Base-by-base conservation (phyloP, 179 eudicot species). In the Monotropa hypopitys region DNA sequence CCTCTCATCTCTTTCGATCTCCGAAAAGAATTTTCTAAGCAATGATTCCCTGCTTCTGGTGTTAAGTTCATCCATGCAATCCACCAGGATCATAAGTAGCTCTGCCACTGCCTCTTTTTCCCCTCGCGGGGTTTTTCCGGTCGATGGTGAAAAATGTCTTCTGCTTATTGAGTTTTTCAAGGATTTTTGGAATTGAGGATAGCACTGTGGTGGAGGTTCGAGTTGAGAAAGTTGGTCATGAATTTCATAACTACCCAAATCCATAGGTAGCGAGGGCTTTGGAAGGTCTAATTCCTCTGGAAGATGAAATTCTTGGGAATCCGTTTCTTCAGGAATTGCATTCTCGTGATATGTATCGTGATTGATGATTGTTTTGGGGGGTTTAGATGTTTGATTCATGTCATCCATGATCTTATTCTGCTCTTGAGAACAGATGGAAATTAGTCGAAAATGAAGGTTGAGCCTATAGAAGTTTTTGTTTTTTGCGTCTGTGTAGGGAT, bases 61-160 rank as follows among this genome's bases (percentile, higher is more conserved):
- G 74, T 75, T 68, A 12, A 74, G 32, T 26, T 56, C 72, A 4
- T 74, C 43, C 69, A 80, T 50, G 59, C 50, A 67, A 33, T 80
- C 82, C 15, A 74, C 54, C 1, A 80, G 74, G 28, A 80, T 80
- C 46, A 35, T 15, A 21, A 66, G 43, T 1, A 80, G 63, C 69
- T 80, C 82, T 3, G 46, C 54, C 38, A 79, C 78, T 16, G 78
- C 78, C n/a, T 79, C 82, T 32, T 49, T 74, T 4, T 67, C 78
- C 2, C 26, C 77, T 30, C 69, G 69, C 2, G 78, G 78, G 1
- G 78, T 79, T 4, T 53, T 53, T 30, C 68, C 77, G 0, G 77
- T 54, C 6, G 77, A 1, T 5, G 77, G 77, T 2, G 77, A 73
- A 20, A 5, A 63, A 33, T 33, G 69, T 5, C n/a, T 30, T 15